These are phyloP conservation scores for Fusarium solani-melongenae DNA, from an alignment of 2,329 filamentous ascomycete genomes.

Conservation along the genomic window DNA sequence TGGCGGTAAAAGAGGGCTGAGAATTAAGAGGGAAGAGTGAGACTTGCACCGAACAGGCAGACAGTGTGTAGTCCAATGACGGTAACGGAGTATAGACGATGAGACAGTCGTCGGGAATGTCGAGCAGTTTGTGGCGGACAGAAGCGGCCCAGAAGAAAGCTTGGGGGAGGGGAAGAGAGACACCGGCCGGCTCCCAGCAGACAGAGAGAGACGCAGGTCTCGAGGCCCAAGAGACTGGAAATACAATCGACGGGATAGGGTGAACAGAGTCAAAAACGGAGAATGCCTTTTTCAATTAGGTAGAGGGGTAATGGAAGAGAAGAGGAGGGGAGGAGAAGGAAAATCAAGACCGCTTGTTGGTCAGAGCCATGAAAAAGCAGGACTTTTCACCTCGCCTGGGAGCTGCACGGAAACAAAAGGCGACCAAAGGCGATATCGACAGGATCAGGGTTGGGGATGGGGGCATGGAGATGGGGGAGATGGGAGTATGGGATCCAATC, in stretches of 20 bases:
- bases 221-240: constrained; percentile 17
- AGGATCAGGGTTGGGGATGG: constrained; percentile 32
- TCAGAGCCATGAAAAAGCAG: neutral
- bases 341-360: constrained; percentile 10
- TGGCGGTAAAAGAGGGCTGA: constrained; percentile 26
- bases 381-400: constrained; percentile 17
- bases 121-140: constrained; percentile 15
- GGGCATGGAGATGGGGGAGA: constrained; percentile 33
- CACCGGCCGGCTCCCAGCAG: neutral
- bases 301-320: neutral
- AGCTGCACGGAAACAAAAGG: constrained; percentile 26
- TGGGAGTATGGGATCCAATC: constrained; percentile 24
- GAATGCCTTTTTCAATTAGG: neutral
- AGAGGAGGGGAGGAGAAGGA: neutral
- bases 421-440: constrained; percentile 11
- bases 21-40: constrained; percentile 4
- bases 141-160: neutral
- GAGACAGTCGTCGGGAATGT: constrained; percentile 21
- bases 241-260: constrained; percentile 1
- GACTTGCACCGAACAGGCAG: constrained; percentile 2
- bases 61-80: constrained; percentile 20
- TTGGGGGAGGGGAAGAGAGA: neutral
- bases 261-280: constrained; percentile 3
- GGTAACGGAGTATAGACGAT: neutral
- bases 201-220: constrained; percentile 14